Evolutionary conservation across 768 basidiomycete species (phyloP), one percentile per base, ranked within the genome.

Genomic region (Dioszegia aurantiaca): DNA sequence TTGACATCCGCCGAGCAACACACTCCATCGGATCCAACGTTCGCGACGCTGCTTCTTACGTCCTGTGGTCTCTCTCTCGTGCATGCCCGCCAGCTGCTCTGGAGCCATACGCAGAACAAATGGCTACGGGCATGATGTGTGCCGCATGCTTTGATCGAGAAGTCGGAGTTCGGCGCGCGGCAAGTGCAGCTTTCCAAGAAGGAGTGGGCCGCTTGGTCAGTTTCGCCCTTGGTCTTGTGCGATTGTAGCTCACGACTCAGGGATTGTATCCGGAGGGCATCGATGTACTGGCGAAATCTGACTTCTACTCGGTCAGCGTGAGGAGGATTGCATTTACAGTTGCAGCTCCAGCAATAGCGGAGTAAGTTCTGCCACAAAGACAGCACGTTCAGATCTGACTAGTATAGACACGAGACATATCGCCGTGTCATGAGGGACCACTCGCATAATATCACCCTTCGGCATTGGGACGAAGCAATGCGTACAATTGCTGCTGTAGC

Each of bases 181-280:
- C 93, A 12, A 98, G 94, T 76, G 95, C 95, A 17, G 90, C 93
- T 12, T 98, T 90, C 74, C 95, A 99, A 77, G 95, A 99, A 78
- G 87, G 87, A 69, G 95, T 97, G 37, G 95, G 95, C 12, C 81
- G 95, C 72, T 87, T 87, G 79, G 94, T 95, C 70, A 75, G 86
- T 76, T 48, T 40, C 45, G 58, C 41, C 23, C 56, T 53, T 1
- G n/a, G 27, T 17, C 31, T 19, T 24, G 12, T 16, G 41, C 12
- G 27, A 12, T 14, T 12, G 14, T 21, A 27, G 47, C 62, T 54
- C 21, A 49, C 45, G 26, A 40, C 0, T 16, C 58, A 98, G 94
- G 86, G 83, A 60, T 78, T 93, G 53, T 93, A 97, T 74, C 86
- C 89, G 43, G 87, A 94, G 78, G 95, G 95, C 1, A 95, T 99